Conservation (phyloP, 2,329 filamentous ascomycete genomes). For the Aureobasidium zeae region DNA sequence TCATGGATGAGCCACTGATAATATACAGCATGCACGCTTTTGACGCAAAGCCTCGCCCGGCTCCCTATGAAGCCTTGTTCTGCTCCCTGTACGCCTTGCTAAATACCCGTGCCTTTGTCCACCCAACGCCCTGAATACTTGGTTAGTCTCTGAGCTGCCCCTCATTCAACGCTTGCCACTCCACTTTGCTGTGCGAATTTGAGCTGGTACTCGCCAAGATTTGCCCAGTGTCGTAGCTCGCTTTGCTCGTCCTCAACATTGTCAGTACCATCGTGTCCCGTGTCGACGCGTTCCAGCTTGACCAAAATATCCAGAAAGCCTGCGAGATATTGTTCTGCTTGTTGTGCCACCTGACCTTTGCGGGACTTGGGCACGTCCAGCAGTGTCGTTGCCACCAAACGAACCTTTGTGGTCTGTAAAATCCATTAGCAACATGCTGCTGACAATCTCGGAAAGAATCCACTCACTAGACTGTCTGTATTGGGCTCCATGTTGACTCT, state of each 20-base stretch:
- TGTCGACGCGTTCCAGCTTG: conserved; percentile 59
- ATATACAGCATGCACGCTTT: conserved; percentile 7
- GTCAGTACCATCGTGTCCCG: conserved; percentile 29
- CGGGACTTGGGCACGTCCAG: conserved; percentile 51
- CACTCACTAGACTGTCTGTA: conserved; percentile 53
- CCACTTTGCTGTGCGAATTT: conserved; percentile 60
- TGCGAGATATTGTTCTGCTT: conserved; percentile 61
- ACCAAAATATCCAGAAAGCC: conserved; percentile 67
- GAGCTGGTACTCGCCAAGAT: conserved; percentile 66
- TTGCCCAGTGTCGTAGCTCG: conserved; percentile 68
- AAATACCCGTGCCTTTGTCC: not conserved
- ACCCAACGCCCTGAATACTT: conserved; percentile 3
- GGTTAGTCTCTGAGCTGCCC: not conserved
- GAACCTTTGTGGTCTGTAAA: conserved; percentile 65
- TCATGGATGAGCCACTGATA: too few species aligned
- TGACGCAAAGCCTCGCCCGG: not conserved
- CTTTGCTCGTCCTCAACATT: conserved; percentile 55
- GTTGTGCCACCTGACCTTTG: conserved; percentile 43
- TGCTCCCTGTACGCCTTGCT: conserved; percentile 7
- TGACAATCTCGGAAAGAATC: not conserved
- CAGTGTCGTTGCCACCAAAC: conserved; percentile 71
- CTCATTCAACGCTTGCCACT: conserved; percentile 31
- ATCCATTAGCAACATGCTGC: conserved; percentile 23
- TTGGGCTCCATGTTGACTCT: conserved; percentile 77
- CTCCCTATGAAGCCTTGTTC: too few species aligned